Base-by-base conservation (phyloP, 1,284 basidiomycete species). In the Fomitopsis schrenkii region DNA sequence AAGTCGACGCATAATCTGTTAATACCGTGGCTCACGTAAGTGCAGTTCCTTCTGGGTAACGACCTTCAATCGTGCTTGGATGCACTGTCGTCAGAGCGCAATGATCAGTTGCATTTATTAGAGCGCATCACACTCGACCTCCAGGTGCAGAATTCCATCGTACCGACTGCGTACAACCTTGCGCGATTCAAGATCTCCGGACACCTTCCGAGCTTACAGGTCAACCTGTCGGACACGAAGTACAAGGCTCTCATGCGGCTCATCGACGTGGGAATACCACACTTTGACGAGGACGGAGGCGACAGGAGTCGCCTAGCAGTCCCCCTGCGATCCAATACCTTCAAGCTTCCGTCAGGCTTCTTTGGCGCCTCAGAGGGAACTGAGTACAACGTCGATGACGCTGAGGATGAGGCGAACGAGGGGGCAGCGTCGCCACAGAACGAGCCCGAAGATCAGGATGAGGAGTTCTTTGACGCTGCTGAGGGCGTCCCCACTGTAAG, bases 161-260 rank as follows among this genome's bases (percentile, higher is more conserved):
- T 98, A 36, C 90, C 94, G 0, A 89, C 87, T 60, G 94, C 90
- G 5, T 84, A 92, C 42, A 96, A 86, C 65, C 82, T 99, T 50
- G 88, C 96, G 8, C 85, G 91, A 48, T 92, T 98, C 83, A 99
- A 97, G 76, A 83, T 99, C 59, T 88, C 93, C 1, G 97, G 97
- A 10, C 91, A 91, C 64, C 78, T 99, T 59, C 97, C 97, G 1
- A 87, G 86, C 48, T 81, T 99, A 6, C 90, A 93, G 69, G 83
- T 98, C 72, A 99, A 99, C 76, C 83, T 99, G 64, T 99, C 97
- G 6, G 97, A 99, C 68, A 83, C 83, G 26, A 99, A 99, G 76
- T 99, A 99, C 78, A 94, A 97, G 76, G 86, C 91, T 3, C 77
- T 99, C 50, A 95, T 99, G 93, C 87, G 91, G 19, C 83, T 99